phyloP scores from a whole-genome alignment of 371 early-diverging fungal species.

The Coemansia sp. region DNA sequence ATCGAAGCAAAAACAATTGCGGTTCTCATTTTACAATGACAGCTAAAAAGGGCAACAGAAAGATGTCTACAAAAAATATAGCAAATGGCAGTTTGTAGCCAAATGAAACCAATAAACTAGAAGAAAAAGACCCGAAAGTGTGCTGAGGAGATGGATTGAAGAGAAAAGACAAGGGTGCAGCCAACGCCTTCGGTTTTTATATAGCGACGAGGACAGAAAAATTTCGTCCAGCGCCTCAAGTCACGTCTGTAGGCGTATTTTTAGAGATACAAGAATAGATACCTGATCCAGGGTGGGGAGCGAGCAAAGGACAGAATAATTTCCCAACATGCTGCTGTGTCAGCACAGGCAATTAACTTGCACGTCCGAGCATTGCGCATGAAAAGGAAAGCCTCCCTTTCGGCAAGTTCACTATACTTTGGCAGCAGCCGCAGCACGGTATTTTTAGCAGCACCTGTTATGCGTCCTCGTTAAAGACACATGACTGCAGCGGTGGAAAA shows the following conservation, averaged over 20 bases:
- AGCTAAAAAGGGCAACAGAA: background rate
- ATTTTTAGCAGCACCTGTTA: constrained; percentile 2
- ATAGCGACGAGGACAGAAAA: too few relatives aligned
- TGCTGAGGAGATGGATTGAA: constrained; percentile 5
- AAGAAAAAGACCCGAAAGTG: constrained; percentile 6
- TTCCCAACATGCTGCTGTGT: background rate
- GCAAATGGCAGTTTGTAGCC: background rate
- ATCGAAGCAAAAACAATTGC: constrained; percentile 18
- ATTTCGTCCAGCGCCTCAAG: background rate
- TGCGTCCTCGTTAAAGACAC: background rate
- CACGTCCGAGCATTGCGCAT: too few relatives aligned
- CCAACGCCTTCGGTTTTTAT: background rate
- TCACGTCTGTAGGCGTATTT: background rate
- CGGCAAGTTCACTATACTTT: background rate
- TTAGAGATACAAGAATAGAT: constrained; percentile 4
- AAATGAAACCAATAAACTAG: background rate
- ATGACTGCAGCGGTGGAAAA: background rate
- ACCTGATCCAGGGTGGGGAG: background rate
- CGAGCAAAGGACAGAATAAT: background rate
- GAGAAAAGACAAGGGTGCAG: background rate
- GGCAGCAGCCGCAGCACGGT: background rate
- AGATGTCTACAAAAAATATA: background rate
- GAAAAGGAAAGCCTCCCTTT: background rate
- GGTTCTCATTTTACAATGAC: constrained; percentile 26
- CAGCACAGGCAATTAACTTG: background rate